Evolutionary conservation across 805 yeast genomes (phyloP), one percentile per base, ranked within the genome.

Genomic region (Maudiozyma serrabonitensis): DNA sequence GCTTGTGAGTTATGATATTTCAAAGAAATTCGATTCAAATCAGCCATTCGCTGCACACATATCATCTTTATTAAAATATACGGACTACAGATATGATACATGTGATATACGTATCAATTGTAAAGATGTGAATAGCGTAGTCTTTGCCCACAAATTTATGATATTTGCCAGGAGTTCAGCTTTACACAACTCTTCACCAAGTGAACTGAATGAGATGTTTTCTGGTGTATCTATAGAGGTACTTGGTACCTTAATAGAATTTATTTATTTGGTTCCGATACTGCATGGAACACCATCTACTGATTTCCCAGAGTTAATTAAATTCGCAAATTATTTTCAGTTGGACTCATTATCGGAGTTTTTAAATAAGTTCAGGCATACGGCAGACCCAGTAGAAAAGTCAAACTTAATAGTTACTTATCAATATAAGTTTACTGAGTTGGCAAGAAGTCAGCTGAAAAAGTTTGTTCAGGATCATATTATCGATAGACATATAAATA

Each of bases 41-140:
- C 85, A 83, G 59, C 91, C 93, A 1, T 86, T 84, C 69, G 85
- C 87, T 1, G 73, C 82, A 2, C 88, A 82, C 62, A 66, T 86
- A 19, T 72, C 89, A 2, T 71, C 80, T 3, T 50, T 67, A 37
- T 45, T 56, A 12, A 39, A 60, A 48, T 8, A 28, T 11, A 11
- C 9, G 16, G 58, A 53, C 7, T 54, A 52, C 15, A 51, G 55
- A 15, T 13, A 59, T 1, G 54, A 49, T 4, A 58, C 64, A 7
- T 49, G 54, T 40, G 74, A 68, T 55, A 47, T 58, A 21, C 47
- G 43, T 32, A 50, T 70, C 26, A 42, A 48, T 3, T 50, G 62
- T 13, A 23, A 42, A 2, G 44, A 44, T 13, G 32, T 43, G 3
- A 11, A 23, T 11, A 18, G 32, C 7, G 6, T 15, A 3, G 50